Evolutionary conservation across 2,329 filamentous ascomycete genomes (phyloP), one percentile per base, ranked within the genome.

Genomic region (Hymenoscyphus infarciens): DNA sequence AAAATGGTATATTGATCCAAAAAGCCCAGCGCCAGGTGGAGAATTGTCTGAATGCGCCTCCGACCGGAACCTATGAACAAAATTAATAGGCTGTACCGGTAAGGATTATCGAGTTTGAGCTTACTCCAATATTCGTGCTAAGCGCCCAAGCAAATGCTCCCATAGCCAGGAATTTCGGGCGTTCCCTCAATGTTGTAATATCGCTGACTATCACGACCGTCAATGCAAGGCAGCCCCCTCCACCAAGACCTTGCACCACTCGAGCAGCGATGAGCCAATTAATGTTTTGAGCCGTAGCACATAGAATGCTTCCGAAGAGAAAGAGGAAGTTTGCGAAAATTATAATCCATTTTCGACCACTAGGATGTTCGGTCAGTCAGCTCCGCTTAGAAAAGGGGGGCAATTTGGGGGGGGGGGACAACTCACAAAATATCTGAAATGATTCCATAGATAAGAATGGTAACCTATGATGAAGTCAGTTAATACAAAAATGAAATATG

Each of bases 171-270:
- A 77, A 82, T 16, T 77, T 73, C 11, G 77, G 77, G 56, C 82
- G 71, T 63, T 82, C 76, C 10, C 77, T 71, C 29, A 84, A 70
- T 0, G 80, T 77, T 0, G 82, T 77, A 10, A 84, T 71, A 62
- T 84, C 82, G 22, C 77, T 79, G 5, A 83, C 72, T 27, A 84
- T 76, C 58, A 83, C 78, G 33, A 78, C 77, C 1, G 76, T 74
- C 5, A 83, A 72, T 31, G 79, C 67, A 57, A 76, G 75, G 65
- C 79, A 76, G 0, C 80, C 81, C 2, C 78, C 80, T 1, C 74
- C 76, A 0, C 80, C 81, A 2, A 81, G 68, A 0, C 85, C 85
- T 62, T 68, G 67, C 25, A 66, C 66, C 11, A 63, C 66, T 25
- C 66, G 53, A 3, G 63, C 63, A 10, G 58, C 63, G 15, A 68